phyloP scores from a whole-genome alignment of 208 protist genomes.

The Leishmania major region DNA sequence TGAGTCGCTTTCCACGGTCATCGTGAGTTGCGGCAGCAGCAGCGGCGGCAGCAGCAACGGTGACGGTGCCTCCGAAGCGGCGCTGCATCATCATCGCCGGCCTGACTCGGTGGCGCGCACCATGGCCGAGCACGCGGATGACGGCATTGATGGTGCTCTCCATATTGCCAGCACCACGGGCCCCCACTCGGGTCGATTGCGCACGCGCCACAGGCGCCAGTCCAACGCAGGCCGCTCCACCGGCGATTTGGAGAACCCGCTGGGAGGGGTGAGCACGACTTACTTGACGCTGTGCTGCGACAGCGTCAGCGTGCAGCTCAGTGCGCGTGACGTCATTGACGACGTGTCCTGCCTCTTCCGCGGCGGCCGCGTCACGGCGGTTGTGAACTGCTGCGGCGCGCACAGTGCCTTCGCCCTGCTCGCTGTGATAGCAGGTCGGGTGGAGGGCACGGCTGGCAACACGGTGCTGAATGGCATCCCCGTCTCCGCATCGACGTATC shows the following conservation, averaged over 20 bases:
- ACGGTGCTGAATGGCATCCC: constrained; percentile 64
- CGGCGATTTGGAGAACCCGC: neutral
- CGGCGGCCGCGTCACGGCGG: constrained; percentile 57
- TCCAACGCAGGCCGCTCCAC: neutral
- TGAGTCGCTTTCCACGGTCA: neutral
- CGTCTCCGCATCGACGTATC: constrained; percentile 48
- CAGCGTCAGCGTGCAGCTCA: constrained; percentile 35
- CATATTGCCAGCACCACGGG: neutral
- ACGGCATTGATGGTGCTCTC: neutral
- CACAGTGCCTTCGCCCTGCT: constrained; percentile 50
- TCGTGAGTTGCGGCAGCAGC: neutral
- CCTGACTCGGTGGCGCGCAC: neutral
- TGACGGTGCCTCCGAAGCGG: neutral
- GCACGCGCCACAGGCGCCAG: constrained; percentile 6
- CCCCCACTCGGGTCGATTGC: constrained; percentile 3
- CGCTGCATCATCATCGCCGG: neutral
- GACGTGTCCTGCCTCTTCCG: constrained; percentile 47
- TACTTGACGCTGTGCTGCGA: constrained; percentile 46
- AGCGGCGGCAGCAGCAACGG: neutral
- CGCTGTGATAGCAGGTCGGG: constrained; percentile 38
- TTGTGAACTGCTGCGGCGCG: constrained; percentile 63
- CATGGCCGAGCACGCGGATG: neutral
- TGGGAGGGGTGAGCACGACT: neutral
- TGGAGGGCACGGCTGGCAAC: constrained; percentile 37
- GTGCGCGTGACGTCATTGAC: constrained; percentile 36